A percentile compares a stretch with the other conserved stretches of the same genome.
These are phyloP conservation scores for Fusarium protoensiforme DNA, from an alignment of 2,329 filamentous ascomycete genomes.

Conservation along the genomic window DNA sequence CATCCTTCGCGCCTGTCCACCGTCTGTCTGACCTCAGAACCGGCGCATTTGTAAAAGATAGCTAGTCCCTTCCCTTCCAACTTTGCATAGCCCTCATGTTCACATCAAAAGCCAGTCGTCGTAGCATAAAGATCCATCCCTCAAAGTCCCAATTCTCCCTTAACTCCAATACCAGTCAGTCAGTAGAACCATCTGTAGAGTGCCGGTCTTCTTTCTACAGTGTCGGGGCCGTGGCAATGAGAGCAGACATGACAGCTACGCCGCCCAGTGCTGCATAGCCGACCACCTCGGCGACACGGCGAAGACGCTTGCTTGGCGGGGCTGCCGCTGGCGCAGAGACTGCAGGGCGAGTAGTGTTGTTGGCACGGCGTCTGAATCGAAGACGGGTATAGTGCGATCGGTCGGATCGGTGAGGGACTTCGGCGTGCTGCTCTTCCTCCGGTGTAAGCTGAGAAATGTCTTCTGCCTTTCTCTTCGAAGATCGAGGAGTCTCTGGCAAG, in stretches of 20 bases:
- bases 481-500: background rate
- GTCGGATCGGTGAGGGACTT: background rate
- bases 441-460: constrained; percentile 39
- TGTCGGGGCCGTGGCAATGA: constrained; percentile 52
- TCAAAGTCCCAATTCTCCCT: constrained; percentile 12
- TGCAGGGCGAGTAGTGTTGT: background rate
- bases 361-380: background rate
- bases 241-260: constrained; percentile 52
- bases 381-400: background rate
- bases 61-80: background rate
- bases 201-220: constrained; percentile 7
- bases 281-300: constrained; percentile 49
- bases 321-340: background rate
- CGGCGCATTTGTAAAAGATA: background rate
- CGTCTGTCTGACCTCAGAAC: background rate
- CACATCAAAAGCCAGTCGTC: background rate
- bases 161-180: constrained; percentile 33
- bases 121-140: background rate
- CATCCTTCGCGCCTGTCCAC: background rate
- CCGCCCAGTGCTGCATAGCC: constrained; percentile 52
- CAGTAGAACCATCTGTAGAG: constrained; percentile 1
- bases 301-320: constrained; percentile 46
- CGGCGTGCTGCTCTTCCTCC: constrained; percentile 17
- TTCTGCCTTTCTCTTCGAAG: constrained; percentile 42
- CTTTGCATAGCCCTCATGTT: background rate